These are phyloP conservation scores for Cladosporium sp. DNA, from an alignment of 2,329 filamentous ascomycete genomes.

Conservation along the genomic window DNA sequence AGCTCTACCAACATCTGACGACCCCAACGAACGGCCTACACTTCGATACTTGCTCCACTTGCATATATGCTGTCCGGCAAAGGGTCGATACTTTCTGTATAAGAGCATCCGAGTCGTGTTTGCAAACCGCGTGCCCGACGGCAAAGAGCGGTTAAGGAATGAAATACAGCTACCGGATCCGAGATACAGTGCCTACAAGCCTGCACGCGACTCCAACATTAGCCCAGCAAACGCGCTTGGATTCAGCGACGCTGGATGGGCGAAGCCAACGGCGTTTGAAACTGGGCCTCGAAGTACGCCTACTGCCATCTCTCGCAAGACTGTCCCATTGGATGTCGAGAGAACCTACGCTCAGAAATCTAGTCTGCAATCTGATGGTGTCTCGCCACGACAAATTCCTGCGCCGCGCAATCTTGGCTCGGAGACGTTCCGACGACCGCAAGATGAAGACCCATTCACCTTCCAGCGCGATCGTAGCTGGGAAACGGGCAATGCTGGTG, in stretches of 20 bases:
- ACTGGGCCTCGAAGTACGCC: neutral
- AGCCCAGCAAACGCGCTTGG: slow-evolving; percentile 24
- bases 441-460: slow-evolving; percentile 29
- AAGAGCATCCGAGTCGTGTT: slow-evolving; percentile 93
- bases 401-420: slow-evolving; percentile 25
- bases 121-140: slow-evolving; percentile 92
- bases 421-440: slow-evolving; percentile 22
- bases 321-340: slow-evolving; percentile 11
- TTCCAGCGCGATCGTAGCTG: slow-evolving; percentile 49
- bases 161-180: slow-evolving; percentile 90
- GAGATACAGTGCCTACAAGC: slow-evolving; percentile 81
- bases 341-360: slow-evolving; percentile 29
- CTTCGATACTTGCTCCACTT: slow-evolving; percentile 89
- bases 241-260: neutral
- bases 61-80: slow-evolving; percentile 85
- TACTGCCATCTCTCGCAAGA: neutral
- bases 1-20: slow-evolving; percentile 51
- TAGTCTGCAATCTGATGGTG: slow-evolving; percentile 30
- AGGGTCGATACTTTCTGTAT: slow-evolving; percentile 85
- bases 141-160: slow-evolving; percentile 87
- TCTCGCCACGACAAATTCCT: slow-evolving; percentile 31
- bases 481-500: slow-evolving; percentile 38
- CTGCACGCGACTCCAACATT: slow-evolving; percentile 49
- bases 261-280: neutral
- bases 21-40: slow-evolving; percentile 66